These are phyloP conservation scores for Striga hermonthica DNA, from an alignment of 305 asterid genomes.

Conservation along the genomic window DNA sequence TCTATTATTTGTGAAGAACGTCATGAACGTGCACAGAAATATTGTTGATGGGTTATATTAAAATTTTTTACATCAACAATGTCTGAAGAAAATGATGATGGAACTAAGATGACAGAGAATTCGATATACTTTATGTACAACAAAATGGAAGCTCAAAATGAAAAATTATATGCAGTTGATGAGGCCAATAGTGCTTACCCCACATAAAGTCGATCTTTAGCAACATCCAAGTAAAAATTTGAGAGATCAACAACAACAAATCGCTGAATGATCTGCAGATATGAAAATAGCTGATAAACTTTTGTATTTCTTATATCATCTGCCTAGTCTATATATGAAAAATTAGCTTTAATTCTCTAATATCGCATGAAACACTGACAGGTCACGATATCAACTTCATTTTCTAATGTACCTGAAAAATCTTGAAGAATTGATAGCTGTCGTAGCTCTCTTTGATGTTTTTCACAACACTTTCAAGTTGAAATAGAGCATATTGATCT, in stretches of 20 bases:
- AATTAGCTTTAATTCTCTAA: conserved; percentile 5
- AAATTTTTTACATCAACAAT: background rate
- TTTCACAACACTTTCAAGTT: conserved; percentile 74
- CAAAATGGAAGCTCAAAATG: background rate
- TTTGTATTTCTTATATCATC: no score
- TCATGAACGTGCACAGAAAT: background rate
- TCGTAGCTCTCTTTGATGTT: conserved; percentile 86
- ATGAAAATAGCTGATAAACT: conserved; percentile 15
- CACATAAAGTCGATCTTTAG: conserved; percentile 94
- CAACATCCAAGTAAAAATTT: conserved; percentile 89
- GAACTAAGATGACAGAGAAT: background rate
- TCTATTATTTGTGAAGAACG: background rate
- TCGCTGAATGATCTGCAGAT: conserved; percentile 78
- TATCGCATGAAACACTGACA: conserved; percentile 3
- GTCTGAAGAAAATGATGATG: background rate
- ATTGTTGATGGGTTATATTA: background rate
- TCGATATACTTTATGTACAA: background rate
- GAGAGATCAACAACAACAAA: conserved; percentile 93
- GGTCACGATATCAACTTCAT: conserved; percentile 1
- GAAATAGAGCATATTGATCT: conserved; percentile 86
- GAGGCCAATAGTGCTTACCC: conserved; percentile 54
- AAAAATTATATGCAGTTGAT: conserved; percentile 16
- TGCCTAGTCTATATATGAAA: background rate
- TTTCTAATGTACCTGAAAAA: conserved; percentile 67
- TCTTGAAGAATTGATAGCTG: conserved; percentile 85